These are phyloP conservation scores for Boletellus ananas DNA, from an alignment of 768 basidiomycete species.

Conservation along the genomic window DNA sequence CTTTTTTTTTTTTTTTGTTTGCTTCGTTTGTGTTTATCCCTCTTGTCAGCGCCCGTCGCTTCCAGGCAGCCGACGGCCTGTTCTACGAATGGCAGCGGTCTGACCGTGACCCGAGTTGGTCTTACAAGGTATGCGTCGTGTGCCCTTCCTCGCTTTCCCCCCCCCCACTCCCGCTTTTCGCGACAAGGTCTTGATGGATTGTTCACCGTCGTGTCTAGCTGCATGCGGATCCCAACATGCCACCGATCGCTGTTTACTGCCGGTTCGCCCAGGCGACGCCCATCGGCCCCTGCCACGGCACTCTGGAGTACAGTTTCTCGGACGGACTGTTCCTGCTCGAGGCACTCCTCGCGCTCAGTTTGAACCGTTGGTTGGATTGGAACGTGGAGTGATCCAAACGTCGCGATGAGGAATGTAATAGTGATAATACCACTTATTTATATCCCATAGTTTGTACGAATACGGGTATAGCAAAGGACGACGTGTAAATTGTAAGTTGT, in stretches of 20 bases:
- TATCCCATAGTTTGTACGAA: constrained; percentile 32
- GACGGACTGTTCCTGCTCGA: constrained; percentile 59
- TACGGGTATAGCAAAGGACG: constrained; percentile 26
- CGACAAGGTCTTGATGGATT: background rate
- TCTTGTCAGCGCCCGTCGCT: constrained; percentile 51
- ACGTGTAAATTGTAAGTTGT: constrained; percentile 9
- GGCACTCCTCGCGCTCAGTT: constrained; percentile 58
- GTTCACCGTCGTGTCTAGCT: constrained; percentile 33
- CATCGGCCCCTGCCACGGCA: constrained; percentile 62
- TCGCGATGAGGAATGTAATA: constrained; percentile 5
- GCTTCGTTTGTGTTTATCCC: background rate
- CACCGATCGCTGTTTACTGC: constrained; percentile 55
- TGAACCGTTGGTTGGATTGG: constrained; percentile 74
- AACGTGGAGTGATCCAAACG: constrained; percentile 34
- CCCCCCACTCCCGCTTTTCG: no score
- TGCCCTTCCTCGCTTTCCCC: background rate
- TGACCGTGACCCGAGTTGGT: constrained; percentile 38
- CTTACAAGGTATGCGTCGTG: constrained; percentile 55
- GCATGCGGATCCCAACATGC: constrained; percentile 43
- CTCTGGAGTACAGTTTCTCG: constrained; percentile 60
- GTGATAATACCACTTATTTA: constrained; percentile 28
- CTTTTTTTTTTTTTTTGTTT: background rate
- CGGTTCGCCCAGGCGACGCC: constrained; percentile 49
- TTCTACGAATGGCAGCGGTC: constrained; percentile 65
- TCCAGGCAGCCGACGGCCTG: constrained; percentile 52